Conservation (phyloP, 1,139 yeast species). For the Nadsonia commutata region DNA sequence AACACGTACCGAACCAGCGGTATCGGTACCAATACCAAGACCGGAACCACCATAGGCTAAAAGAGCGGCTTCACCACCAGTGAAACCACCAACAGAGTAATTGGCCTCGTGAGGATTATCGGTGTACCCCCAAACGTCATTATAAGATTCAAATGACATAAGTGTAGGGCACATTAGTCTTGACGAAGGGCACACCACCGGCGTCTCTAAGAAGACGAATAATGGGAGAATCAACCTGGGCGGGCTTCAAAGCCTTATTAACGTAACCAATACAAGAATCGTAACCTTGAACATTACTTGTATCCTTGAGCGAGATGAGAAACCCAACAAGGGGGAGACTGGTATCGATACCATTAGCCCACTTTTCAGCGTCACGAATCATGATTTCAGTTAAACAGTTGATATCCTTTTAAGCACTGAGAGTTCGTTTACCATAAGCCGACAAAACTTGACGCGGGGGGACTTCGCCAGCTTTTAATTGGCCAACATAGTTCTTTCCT, state of each 20-base stretch:
- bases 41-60: constrained; percentile 33
- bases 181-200: constrained; percentile 36
- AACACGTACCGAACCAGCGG: constrained; percentile 43
- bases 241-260: constrained; percentile 25
- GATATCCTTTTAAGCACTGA: constrained; percentile 22
- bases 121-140: constrained; percentile 32
- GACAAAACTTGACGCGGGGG: constrained; percentile 20
- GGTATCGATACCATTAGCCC: constrained; percentile 17
- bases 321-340: constrained; percentile 54
- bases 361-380: constrained; percentile 23
- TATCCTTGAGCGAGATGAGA: constrained; percentile 47
- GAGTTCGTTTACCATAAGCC: constrained; percentile 27
- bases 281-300: constrained; percentile 34
- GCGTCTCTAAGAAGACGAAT: constrained; percentile 26
- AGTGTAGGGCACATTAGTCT: constrained; percentile 37
- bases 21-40: constrained; percentile 43
- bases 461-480: constrained; percentile 19
- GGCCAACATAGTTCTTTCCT: constrained; percentile 19
- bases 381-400: constrained; percentile 27
- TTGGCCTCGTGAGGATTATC: constrained; percentile 28
- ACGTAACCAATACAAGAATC: constrained; percentile 39
- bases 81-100: constrained; percentile 33
- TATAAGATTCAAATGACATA: constrained; percentile 31
- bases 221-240: constrained; percentile 22
- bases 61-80: constrained; percentile 37